These are phyloP conservation scores for Radiomyces spectabilis DNA, from an alignment of 192 early-diverging fungal genomes.

Conservation along the genomic window DNA sequence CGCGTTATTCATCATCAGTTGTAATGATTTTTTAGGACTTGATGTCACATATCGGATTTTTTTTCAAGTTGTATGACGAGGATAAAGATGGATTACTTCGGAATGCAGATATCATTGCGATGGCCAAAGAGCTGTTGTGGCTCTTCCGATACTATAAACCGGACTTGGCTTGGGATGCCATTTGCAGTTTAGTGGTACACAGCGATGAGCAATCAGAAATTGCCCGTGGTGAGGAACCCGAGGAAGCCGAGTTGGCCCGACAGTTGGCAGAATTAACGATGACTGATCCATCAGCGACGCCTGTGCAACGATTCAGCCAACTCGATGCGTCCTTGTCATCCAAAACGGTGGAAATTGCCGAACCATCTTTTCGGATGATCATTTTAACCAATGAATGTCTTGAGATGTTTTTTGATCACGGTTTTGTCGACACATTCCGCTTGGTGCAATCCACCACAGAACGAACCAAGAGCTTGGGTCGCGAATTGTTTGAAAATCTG, in stretches of 20 bases:
- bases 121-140: conserved; percentile 83
- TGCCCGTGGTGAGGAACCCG: conserved; percentile 5
- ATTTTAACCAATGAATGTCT: conserved; percentile 81
- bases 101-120: conserved; percentile 73
- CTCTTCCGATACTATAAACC: conserved; percentile 45
- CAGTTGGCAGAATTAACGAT: conserved; percentile 7
- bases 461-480: conserved; percentile 39
- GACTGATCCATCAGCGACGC: background rate
- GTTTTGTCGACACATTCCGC: conserved; percentile 53
- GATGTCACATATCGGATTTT: conserved; percentile 68
- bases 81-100: conserved; percentile 56
- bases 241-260: background rate
- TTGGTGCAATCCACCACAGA: conserved; percentile 48
- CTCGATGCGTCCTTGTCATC: background rate
- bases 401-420: conserved; percentile 75
- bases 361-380: conserved; percentile 51
- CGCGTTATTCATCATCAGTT: background rate
- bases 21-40: conserved; percentile 64
- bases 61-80: conserved; percentile 77
- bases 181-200: conserved; percentile 2
- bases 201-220: conserved; percentile 16
- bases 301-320: background rate
- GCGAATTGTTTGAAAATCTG: conserved; percentile 51
- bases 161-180: conserved; percentile 37
- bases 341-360: background rate